Conservation (phyloP, 1,139 yeast genomes). For the Nadsonia starkeyi-henricii region DNA sequence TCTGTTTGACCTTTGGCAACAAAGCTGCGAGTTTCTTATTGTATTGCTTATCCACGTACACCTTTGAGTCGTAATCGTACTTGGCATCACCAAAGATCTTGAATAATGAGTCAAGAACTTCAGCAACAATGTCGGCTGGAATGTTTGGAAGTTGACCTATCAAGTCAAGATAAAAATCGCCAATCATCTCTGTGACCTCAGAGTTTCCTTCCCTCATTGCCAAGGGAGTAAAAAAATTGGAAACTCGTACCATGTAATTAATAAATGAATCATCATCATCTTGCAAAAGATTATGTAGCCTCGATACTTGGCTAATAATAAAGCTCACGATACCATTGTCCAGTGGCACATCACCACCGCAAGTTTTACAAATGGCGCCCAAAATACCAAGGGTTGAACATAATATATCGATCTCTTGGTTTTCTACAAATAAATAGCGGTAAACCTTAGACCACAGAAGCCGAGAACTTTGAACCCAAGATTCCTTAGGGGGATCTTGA, state of each 20-base stretch:
- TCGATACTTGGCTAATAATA: constrained; percentile 11
- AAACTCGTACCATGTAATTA: constrained; percentile 16
- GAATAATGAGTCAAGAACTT: constrained; percentile 49
- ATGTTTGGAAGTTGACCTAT: constrained; percentile 23
- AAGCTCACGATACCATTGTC: constrained; percentile 23
- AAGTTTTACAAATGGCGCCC: constrained; percentile 13
- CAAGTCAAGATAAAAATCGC: constrained; percentile 14
- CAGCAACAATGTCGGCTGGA: constrained; percentile 34
- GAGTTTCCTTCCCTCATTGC: constrained; percentile 34
- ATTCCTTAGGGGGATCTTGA: constrained; percentile 5
- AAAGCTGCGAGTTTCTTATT: constrained; percentile 29
- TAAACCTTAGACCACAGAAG: constrained; percentile 18
- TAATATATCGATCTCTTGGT: constrained; percentile 25
- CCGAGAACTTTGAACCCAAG: constrained; percentile 18
- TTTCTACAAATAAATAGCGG: constrained; percentile 8
- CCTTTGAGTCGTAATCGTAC: constrained; percentile 49
- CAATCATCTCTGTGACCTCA: constrained; percentile 26
- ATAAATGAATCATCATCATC: constrained; percentile 11
- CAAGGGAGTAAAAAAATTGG: constrained; percentile 42
- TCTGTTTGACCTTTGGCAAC: constrained; percentile 37
- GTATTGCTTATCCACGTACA: constrained; percentile 49
- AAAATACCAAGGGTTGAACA: constrained; percentile 41
- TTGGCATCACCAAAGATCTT: constrained; percentile 65
- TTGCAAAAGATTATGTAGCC: constrained; percentile 9
- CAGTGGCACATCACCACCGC: constrained; percentile 42